Conservation (phyloP, 139 green algal genomes). For the Asterochloris sp. region DNA sequence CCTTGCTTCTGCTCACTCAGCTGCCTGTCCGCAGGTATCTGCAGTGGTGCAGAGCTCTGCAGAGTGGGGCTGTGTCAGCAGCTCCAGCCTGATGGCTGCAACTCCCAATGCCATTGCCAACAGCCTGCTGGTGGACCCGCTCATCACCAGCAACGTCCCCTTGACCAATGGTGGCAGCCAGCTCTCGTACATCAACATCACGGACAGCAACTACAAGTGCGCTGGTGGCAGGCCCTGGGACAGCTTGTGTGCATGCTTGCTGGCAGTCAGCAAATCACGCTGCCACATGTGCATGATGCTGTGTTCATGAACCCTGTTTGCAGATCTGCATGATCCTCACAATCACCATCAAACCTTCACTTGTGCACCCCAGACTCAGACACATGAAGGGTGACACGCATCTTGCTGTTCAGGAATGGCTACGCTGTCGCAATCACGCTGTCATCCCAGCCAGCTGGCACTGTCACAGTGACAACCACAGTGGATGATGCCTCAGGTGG, state of each 20-base stretch:
- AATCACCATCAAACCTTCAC: no score
- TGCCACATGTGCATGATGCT: no score
- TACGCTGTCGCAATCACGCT: conserved; percentile 1
- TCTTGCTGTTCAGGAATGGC: not conserved
- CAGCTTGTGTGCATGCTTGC: not conserved
- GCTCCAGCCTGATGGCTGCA: not conserved
- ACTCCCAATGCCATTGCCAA: conserved; percentile 24
- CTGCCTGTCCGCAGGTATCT: not conserved
- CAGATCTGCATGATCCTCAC: no score
- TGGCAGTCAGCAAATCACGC: no score
- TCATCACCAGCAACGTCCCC: not conserved
- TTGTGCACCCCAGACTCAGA: no score
- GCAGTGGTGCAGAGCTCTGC: not conserved
- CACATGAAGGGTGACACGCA: no score
- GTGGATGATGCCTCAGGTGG: conserved; percentile 2
- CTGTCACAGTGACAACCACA: not conserved
- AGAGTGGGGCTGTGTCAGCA: not conserved
- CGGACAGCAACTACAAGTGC: conserved; percentile 3
- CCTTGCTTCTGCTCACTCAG: not conserved
- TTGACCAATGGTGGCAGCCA: no score
- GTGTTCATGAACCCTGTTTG: no score
- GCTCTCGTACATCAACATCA: conserved; percentile 10
- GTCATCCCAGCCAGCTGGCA: not conserved
- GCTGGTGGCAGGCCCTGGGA: not conserved
- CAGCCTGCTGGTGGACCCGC: conserved; percentile 11